Evolutionary conservation across 495 filamentous ascomycete species (phyloP).

Genomic region (Penicillium silybi): DNA sequence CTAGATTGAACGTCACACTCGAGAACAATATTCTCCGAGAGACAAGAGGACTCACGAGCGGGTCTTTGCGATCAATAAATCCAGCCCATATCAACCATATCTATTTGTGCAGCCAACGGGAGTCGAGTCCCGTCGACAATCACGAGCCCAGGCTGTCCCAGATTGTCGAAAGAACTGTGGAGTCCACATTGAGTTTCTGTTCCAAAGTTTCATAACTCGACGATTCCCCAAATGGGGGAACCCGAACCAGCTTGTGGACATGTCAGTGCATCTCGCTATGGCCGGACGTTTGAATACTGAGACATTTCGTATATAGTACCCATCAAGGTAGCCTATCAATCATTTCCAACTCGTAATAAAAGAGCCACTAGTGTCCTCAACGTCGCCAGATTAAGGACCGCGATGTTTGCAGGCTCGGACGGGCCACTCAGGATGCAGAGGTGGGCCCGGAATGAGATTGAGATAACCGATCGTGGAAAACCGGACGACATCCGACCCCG

Average conservation of each 20-base stretch:
- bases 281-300: too few species aligned
- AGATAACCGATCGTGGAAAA: constrained; percentile 2
- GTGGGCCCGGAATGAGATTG: constrained; percentile 7
- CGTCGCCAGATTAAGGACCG: neutral
- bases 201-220: neutral
- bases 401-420: neutral
- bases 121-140: neutral
- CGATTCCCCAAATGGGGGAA: neutral
- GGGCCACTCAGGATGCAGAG: neutral
- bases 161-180: neutral
- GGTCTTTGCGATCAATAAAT: constrained; percentile 5
- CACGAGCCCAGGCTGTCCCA: neutral
- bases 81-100: neutral
- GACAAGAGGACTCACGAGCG: constrained; percentile 9
- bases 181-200: neutral
- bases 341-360: constrained; percentile 6
- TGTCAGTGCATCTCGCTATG: too few species aligned
- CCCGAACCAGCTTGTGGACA: too few species aligned
- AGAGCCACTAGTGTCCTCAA: neutral
- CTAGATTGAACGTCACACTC: neutral
- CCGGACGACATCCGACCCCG: constrained; percentile 4
- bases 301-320: neutral
- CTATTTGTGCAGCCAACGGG: constrained; percentile 7
- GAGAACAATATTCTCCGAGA: neutral
- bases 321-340: neutral